A percentile compares a stretch with the other conserved stretches of the same genome.
Evolutionary conservation across 192 early-diverging fungal genomes (phyloP).

Genomic region (Coemansia sp.): DNA sequence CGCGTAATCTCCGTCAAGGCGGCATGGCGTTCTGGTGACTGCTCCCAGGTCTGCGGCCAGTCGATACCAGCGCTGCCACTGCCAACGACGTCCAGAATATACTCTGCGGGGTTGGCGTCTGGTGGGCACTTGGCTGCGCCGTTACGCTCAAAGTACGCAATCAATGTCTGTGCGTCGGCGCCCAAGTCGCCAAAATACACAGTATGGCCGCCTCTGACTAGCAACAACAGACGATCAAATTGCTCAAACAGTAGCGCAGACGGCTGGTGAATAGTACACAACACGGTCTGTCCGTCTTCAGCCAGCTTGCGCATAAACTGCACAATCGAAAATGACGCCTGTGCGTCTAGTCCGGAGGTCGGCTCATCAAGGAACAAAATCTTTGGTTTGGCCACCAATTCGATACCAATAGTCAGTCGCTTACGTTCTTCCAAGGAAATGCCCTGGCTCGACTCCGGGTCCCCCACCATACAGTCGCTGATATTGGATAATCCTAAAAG

Average conservation of each 20-base stretch:
- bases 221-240: constrained; percentile 78
- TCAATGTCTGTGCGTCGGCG: constrained; percentile 59
- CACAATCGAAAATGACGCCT: constrained; percentile 69
- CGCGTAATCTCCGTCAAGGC: constrained; percentile 58
- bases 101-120: constrained; percentile 80
- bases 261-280: constrained; percentile 83
- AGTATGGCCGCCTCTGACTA: constrained; percentile 71
- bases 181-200: constrained; percentile 86
- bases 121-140: constrained; percentile 69
- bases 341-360: constrained; percentile 76
- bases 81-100: constrained; percentile 79
- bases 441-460: constrained; percentile 66
- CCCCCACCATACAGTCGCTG: constrained; percentile 67
- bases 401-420: constrained; percentile 77
- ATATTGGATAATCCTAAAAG: constrained; percentile 71
- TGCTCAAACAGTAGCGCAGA: constrained; percentile 73
- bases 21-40: constrained; percentile 51
- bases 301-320: constrained; percentile 67
- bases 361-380: constrained; percentile 89
- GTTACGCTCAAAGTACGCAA: constrained; percentile 74
- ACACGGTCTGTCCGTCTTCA: constrained; percentile 61
- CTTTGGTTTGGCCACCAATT: constrained; percentile 73
- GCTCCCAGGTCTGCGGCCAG: constrained; percentile 74
- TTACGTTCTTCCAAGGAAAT: constrained; percentile 84
- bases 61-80: constrained; percentile 42